Evolutionary conservation across 2,329 filamentous ascomycete species (phyloP), one percentile per base, ranked within the genome.

Genomic region (Trichophyton verrucosum): DNA sequence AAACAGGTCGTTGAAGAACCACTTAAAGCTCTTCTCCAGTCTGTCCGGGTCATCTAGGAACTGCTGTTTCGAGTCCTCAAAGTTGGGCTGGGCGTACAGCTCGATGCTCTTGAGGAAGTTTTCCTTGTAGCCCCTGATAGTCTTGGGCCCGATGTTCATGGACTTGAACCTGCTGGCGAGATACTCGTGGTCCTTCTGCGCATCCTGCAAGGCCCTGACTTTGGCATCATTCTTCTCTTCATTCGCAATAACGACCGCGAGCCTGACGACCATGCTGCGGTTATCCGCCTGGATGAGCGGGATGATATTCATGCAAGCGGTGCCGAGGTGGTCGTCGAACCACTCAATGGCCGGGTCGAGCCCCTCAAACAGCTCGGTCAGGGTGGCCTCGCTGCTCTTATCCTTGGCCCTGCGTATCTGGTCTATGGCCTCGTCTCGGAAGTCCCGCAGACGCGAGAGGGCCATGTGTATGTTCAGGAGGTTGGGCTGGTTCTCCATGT

Each of bases 1-100:
- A 73, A 95, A 95, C 42, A 99, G 82, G 72, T 99, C 92, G 76
- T 97, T 96, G 78, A 97, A 99, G 75, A 86, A 99, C 94, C 94
- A 99, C 69, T 88, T 88, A 75, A 96, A 84, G 65, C 83, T 85
- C 78, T 96, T 96, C 65, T 95, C 89, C 55, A 99, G 80, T 68
- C 83, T 85, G 57, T 86, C 82, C 0, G 94, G 89, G 69, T 97
- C 90, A 42, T 87, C 87, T 59, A 92, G 76, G 72, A 99, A 97
- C 55, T 85, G 82, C 60, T 87, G 82, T 62, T 85, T 83, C 46
- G 85, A 82, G 62, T 84, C 80, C 11, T 85, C 83, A 67, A 96
- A 90, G 69, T 92, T 87, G 51, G 81, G 82, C 69, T 88, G 81
- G 5, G 86, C 88, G 64, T 84, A 86, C 62, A 86, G 78, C 68